These are phyloP conservation scores for Dioscorea dumetorum DNA, from an alignment of 106 monocot species.

Conservation along the genomic window DNA sequence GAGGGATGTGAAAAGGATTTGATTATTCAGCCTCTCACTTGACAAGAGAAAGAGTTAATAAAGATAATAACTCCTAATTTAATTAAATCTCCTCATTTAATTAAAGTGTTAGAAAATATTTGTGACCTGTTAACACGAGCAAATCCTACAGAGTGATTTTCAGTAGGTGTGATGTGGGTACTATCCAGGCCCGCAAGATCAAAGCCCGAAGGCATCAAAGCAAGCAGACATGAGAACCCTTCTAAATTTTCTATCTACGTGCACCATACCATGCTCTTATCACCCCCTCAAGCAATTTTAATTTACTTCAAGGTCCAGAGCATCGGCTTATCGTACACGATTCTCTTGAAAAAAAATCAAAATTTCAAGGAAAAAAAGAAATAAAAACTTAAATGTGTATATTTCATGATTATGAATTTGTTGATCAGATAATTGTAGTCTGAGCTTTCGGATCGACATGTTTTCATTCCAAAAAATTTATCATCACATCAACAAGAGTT, in stretches of 20 bases:
- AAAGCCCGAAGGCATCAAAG: slow-evolving; percentile 68
- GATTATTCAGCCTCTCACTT: too few species aligned
- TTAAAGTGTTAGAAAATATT: too few species aligned
- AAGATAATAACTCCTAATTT: too few species aligned
- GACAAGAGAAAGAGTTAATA: too few species aligned
- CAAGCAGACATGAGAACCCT: slow-evolving; percentile 80
- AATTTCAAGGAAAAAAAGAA: neutral
- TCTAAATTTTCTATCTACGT: slow-evolving; percentile 34
- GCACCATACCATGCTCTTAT: slow-evolving; percentile 79
- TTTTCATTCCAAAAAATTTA: slow-evolving; percentile 17
- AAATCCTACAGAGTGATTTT: too few species aligned
- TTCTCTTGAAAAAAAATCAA: neutral
- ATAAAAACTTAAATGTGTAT: too few species aligned
- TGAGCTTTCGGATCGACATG: slow-evolving; percentile 40
- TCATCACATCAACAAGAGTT: slow-evolving; percentile 41
- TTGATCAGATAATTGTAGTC: slow-evolving; percentile 87
- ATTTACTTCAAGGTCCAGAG: slow-evolving; percentile 33
- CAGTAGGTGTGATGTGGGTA: slow-evolving; percentile 28
- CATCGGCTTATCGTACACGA: slow-evolving; percentile 81
- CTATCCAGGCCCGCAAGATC: slow-evolving; percentile 75
- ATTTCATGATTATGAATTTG: neutral
- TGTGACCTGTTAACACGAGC: too few species aligned
- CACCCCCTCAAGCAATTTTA: neutral
- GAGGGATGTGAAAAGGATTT: too few species aligned
- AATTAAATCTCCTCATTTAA: too few species aligned